Evolutionary conservation across 164 flowering plant genomes (phyloP), one percentile per base, ranked within the genome.

Genomic region (Magnolia changhungtana): DNA sequence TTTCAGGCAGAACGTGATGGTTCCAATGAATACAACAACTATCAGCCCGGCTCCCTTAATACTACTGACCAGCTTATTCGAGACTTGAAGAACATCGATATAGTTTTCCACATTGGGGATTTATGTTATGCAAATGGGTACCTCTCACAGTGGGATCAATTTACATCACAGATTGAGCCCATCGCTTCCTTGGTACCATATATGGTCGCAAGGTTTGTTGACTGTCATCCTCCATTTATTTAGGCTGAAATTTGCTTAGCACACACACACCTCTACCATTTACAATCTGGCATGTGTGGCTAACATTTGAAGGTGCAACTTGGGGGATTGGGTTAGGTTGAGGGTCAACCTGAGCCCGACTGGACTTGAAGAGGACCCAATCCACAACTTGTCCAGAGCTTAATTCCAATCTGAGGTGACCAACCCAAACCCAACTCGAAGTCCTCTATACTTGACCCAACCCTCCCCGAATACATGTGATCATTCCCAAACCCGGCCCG

Each of bases 131-230:
- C 88, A 51, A 84, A 83, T 79, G 88, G 88, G 20, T 86, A 86
- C 70, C 76, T 86, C 27, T 86, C 88, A 21, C 88, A 86, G 63
- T 86, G 88, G 88, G 88, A 86, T 74, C 88, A 86, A 67, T 86
- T 86, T 63, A 86, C 87, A 4, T 73, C 86, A 64, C 87, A 84
- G 67, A 80, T 86, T 49, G 88, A 86, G 83, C 87, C 88, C 16
- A 86, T 84, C 76, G 78, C 85, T 69, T 86, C 88, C 61, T 72
- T 80, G 29, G 80, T 82, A 29, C 88, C 88, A 16, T 86, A 84
- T 70, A 86, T 86, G 88, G 19, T 84, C 61, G 84, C 85, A 27
- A 84, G 88, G 88, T 86, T 52, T 72, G 72, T 45, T 27, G 29
- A 27, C 29, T 27, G 29, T 45, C 23, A 9, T 64, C 19, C 19